Conservation (phyloP, 306 rosid genomes). For the Carpinus fangiana region DNA sequence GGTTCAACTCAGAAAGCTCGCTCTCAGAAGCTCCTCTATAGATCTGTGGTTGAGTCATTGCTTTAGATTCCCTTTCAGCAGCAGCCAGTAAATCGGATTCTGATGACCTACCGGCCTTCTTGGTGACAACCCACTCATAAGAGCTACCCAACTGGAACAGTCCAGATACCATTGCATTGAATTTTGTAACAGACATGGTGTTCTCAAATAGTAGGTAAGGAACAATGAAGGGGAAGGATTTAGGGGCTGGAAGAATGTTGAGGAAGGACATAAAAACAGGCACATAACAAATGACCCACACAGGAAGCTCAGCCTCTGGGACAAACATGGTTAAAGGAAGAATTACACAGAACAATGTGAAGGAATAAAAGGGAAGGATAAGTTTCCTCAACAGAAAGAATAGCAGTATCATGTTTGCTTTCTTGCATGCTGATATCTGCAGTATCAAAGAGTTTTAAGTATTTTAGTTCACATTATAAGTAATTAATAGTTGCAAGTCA, state of each 20-base stretch:
- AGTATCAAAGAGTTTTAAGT: slow-evolving; percentile 28
- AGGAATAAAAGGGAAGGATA: slow-evolving; percentile 91
- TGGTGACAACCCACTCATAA: slow-evolving; percentile 91
- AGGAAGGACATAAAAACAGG: slow-evolving; percentile 89
- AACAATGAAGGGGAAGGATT: slow-evolving; percentile 87
- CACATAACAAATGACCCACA: slow-evolving; percentile 90
- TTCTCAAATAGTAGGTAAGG: slow-evolving; percentile 94
- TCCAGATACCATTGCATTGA: slow-evolving; percentile 95
- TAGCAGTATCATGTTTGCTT: slow-evolving; percentile 79
- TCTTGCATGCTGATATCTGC: slow-evolving; percentile 89
- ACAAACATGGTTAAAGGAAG: slow-evolving; percentile 96
- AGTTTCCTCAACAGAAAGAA: slow-evolving; percentile 90
- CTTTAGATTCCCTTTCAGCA: slow-evolving; percentile 64
- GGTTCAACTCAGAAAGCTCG: slow-evolving; percentile 59
- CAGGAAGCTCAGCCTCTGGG: slow-evolving; percentile 95
- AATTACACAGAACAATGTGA: slow-evolving; percentile 92
- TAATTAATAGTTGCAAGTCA: slow-evolving; percentile 17
- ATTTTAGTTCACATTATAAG: slow-evolving; percentile 9
- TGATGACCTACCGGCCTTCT: slow-evolving; percentile 90
- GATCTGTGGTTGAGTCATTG: slow-evolving; percentile 54
- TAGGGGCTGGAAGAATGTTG: slow-evolving; percentile 89
- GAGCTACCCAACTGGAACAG: slow-evolving; percentile 94
- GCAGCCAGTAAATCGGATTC: slow-evolving; percentile 80
- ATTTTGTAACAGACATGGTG: slow-evolving; percentile 97
- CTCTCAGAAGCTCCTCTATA: slow-evolving; percentile 74